phyloP scores from a whole-genome alignment of 306 rosid species.

The Carpinus viminea region DNA sequence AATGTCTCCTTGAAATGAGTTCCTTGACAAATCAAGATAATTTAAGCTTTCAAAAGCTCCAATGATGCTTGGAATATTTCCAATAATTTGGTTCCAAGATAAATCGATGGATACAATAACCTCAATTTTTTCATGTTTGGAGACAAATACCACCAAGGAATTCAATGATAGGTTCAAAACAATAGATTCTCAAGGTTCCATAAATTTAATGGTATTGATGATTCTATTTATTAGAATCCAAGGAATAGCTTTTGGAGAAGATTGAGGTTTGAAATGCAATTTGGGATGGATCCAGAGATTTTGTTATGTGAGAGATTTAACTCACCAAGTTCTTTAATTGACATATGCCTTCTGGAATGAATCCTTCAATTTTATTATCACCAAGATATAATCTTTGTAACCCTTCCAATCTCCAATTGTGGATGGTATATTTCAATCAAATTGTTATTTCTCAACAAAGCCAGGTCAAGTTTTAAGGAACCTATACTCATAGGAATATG shows the following conservation, averaged over 20 bases:
- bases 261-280: background rate
- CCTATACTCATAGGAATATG: background rate
- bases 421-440: background rate
- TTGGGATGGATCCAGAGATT: background rate
- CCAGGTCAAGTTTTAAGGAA: background rate
- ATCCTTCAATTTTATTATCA: background rate
- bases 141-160: background rate
- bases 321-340: background rate
- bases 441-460: background rate
- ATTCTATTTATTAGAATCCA: background rate
- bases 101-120: accelerated
- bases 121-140: background rate
- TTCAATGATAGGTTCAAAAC: background rate
- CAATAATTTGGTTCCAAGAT: background rate
- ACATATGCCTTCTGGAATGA: background rate
- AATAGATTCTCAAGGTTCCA: background rate
- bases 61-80: background rate
- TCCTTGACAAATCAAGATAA: background rate
- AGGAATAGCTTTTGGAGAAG: background rate
- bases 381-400: background rate
- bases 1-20: background rate
- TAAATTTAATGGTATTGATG: background rate
- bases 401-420: background rate
- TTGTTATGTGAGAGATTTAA: background rate
- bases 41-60: background rate